These are phyloP conservation scores for Talaromyces sp. DNA, from an alignment of 2,329 filamentous ascomycete species.

Conservation along the genomic window DNA sequence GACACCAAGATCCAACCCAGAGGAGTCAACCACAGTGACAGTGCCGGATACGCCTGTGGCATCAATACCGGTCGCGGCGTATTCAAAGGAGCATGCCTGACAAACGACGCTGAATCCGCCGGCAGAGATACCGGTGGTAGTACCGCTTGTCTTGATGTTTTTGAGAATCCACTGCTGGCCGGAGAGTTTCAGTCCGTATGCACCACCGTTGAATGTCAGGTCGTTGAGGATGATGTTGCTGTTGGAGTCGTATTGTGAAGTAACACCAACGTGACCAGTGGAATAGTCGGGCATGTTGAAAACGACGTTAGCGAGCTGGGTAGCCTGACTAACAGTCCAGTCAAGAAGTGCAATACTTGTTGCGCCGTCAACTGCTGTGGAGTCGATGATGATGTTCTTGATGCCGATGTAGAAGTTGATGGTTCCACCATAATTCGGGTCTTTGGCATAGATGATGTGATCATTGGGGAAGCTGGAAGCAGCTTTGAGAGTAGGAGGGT, in stretches of 20 bases:
- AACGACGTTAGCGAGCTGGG: constrained; percentile 31
- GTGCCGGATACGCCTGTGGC: constrained; percentile 29
- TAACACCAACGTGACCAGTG: constrained; percentile 28
- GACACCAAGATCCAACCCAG: constrained; percentile 24
- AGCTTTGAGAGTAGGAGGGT: constrained; percentile 30
- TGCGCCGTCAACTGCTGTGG: constrained; percentile 22
- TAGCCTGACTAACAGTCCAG: constrained; percentile 35
- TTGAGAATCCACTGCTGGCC: constrained; percentile 43
- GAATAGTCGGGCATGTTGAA: constrained; percentile 32
- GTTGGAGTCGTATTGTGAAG: constrained; percentile 18
- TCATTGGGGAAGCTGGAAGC: constrained; percentile 25
- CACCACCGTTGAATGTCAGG: constrained; percentile 26
- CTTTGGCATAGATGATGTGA: constrained; percentile 28
- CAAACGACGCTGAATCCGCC: constrained; percentile 30
- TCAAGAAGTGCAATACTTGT: constrained; percentile 29
- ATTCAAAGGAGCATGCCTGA: constrained; percentile 28
- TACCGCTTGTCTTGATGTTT: constrained; percentile 57
- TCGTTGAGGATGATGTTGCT: constrained; percentile 20
- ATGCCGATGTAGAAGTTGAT: constrained; percentile 33
- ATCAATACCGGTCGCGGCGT: constrained; percentile 28
- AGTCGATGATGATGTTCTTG: constrained; percentile 34
- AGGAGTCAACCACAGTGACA: constrained; percentile 30
- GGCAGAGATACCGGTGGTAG: constrained; percentile 50
- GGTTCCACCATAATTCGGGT: constrained; percentile 21
- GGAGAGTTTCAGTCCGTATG: constrained; percentile 28